Percentiles rank a stretch among this genome's conserved stretches.
phyloP scores from a whole-genome alignment of 1,284 basidiomycete species.

The Porodaedalea pini region DNA sequence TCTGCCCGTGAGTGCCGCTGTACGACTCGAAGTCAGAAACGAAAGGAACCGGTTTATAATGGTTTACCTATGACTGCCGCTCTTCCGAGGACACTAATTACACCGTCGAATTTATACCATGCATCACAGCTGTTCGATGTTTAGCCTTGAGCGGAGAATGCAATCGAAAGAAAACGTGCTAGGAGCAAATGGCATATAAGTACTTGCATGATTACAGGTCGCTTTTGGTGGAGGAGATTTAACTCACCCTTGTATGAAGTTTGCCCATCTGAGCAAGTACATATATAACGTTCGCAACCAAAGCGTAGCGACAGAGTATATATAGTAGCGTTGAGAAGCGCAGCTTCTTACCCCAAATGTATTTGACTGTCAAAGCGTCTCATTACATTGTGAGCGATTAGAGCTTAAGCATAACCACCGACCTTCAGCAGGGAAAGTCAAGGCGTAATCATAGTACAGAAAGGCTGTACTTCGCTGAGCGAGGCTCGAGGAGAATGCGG shows the following conservation, averaged over 20 bases:
- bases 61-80: conserved; percentile 34
- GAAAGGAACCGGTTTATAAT: not conserved
- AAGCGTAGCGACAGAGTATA: conserved; percentile 1
- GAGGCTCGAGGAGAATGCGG: not conserved
- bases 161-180: not conserved
- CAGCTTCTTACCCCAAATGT: not conserved
- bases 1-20: conserved; percentile 32
- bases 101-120: conserved; percentile 32
- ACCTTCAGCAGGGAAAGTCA: conserved; percentile 7
- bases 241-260: conserved; percentile 3
- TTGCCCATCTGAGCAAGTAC: not conserved
- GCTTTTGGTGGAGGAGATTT: too few species aligned
- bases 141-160: not conserved
- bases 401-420: not conserved
- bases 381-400: not conserved
- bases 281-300: conserved; percentile 3
- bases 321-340: not conserved
- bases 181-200: not conserved
- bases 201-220: not conserved
- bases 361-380: not conserved
- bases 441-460: conserved; percentile 8
- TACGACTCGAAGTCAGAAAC: too few species aligned
- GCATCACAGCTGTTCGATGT: conserved; percentile 29
- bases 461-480: not conserved
- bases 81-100: conserved; percentile 33